Evolutionary conservation across 139 green algal species (phyloP).

Genomic region (Edaphochlamys debaryana): DNA sequence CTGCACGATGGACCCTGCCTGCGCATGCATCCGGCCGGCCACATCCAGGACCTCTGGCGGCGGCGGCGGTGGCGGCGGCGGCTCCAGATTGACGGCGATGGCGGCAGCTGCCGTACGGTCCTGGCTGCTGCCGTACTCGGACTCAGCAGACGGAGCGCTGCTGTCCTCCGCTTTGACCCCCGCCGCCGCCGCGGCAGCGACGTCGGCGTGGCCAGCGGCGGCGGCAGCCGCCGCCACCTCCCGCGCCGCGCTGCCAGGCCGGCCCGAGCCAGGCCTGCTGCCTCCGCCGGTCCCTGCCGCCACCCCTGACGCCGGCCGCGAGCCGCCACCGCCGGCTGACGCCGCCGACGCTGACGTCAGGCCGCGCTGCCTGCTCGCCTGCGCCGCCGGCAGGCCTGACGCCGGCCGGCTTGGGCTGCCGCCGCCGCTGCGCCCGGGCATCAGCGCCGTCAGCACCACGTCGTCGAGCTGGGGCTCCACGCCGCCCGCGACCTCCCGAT

Average conservation of each 20-base stretch:
- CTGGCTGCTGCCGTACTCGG: not conserved
- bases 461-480: constrained; percentile 27
- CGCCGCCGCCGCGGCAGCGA: not conserved
- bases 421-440: not conserved
- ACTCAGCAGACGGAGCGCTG: not conserved
- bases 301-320: not conserved
- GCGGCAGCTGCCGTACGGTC: no score
- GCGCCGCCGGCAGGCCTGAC: not conserved
- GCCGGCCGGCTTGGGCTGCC: not conserved
- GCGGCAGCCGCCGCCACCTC: no score
- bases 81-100: not conserved
- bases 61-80: not conserved
- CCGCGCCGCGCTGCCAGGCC: no score
- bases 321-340: no score
- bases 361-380: no score
- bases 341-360: no score
- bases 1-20: constrained; percentile 21
- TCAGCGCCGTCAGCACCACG: not conserved
- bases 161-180: not conserved
- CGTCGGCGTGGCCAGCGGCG: no score
- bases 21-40: constrained; percentile 10
- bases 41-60: constrained; percentile 1
- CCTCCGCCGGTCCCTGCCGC: not conserved
- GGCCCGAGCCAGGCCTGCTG: no score
- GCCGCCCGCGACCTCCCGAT: constrained; percentile 26